Base-by-base conservation (phyloP, 108 stramenopile species). In the Phaeodactylum tricornutum region DNA sequence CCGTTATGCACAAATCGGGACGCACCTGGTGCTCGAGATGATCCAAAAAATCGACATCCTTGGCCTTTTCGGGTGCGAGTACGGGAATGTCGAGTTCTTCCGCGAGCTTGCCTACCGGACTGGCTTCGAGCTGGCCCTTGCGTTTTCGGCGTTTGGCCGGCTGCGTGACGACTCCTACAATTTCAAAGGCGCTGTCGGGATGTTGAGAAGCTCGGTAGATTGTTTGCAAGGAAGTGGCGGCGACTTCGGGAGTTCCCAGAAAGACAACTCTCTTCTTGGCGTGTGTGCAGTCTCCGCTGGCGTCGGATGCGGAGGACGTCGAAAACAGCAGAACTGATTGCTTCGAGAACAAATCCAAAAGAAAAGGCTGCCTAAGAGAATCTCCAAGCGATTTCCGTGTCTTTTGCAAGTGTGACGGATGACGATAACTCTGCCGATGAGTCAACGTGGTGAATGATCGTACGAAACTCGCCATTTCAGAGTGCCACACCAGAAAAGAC, bases 1-100 rank as follows among this genome's bases (percentile, higher is more conserved):
- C 97, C 0, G 97, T 98, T 40, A 98, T 82, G 62, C 93, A 98
- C 36, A 98, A 70, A 63, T 98, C 97, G n/a, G 93, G 92, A 28
- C 64, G 53, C 3, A 94, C 51, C 16, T 58, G 46, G 9, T 70
- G 26, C 51, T 81, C 69, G 29, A 85, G 43, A 23, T 72, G 66
- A 32, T 76, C 64, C 14, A 98, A 55, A 61, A 98, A 98, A 21
- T 76, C 79, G 0, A 54, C 37, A 59, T 96, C 88, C 27, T 82
- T 81, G 33, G 55, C 62, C 34, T 77, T 95, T 52, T 88, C 90
- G 9, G 97, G 97, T 29, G 68, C 81, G 12, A 93, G 57, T 12
- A 91, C 65, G 6, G 75, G 71, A 26, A 98, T 35, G 24, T 71
- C 77, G 3, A 82, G 54, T 36, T 67, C 61, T 50, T 95, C 87